These are phyloP conservation scores for Spiraea crenata DNA, from an alignment of 331 rosid genomes.

Conservation along the genomic window DNA sequence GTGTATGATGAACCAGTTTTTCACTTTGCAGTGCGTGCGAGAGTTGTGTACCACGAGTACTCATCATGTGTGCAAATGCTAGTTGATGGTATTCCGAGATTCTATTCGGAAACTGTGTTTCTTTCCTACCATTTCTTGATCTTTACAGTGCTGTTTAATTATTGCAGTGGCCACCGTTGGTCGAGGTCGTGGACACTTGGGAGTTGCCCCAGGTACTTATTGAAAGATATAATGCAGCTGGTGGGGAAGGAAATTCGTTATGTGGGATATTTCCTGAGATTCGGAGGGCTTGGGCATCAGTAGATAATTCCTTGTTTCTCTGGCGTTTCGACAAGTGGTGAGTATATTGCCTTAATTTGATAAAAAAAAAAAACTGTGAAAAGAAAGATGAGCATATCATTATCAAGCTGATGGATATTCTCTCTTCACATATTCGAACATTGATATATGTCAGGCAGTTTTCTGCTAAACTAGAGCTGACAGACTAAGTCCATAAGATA, in stretches of 20 bases:
- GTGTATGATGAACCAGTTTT: too few relatives aligned
- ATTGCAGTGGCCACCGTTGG: constrained; percentile 94
- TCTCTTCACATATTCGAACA: neutral
- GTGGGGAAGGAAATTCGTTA: constrained; percentile 98
- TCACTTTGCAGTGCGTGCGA: too few relatives aligned
- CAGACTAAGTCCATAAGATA: neutral
- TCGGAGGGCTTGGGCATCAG: constrained; percentile 97
- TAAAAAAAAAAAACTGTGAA: neutral
- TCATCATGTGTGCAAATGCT: too few relatives aligned
- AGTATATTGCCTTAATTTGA: constrained; percentile 20
- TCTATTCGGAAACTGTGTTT: too few relatives aligned
- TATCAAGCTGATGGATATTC: neutral
- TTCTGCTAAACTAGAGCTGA: neutral
- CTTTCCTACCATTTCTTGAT: neutral
- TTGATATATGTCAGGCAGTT: neutral
- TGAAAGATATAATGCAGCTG: constrained; percentile 91
- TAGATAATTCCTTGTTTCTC: constrained; percentile 85
- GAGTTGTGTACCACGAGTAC: too few relatives aligned
- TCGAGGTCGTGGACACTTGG: constrained; percentile 80
- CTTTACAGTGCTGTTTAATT: constrained; percentile 8
- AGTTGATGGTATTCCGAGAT: too few relatives aligned
- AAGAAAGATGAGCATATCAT: neutral
- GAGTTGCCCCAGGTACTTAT: constrained; percentile 91
- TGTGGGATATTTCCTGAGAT: constrained; percentile 97
- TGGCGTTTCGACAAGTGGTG: constrained; percentile 99